Base-by-base conservation (phyloP, 208 protist species). In the Leishmania major region DNA sequence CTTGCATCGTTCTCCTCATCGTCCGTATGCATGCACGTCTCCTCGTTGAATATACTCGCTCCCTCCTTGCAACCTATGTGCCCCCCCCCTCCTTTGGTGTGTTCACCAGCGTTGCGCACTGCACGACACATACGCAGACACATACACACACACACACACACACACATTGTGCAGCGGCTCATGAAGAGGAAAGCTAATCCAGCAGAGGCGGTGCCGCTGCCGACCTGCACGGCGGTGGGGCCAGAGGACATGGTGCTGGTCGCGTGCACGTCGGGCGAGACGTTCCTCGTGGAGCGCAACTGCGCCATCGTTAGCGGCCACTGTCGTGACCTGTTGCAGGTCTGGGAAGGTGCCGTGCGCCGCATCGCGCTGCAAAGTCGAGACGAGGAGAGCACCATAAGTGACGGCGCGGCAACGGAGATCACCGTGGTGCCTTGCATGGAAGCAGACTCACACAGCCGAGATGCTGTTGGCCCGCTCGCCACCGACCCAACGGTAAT, bases 271-370 rank as follows among this genome's bases (percentile, higher is more conserved):
- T 84, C 87, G 71, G 91, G 89, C 4, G 82, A 88, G n/a, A 31
- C 72, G 1, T 91, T 88, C 49, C 66, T 94, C 37, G 81, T 95
- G 2, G 92, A 95, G 80, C 86, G 92, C 59, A 96, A 96, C 85
- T 95, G 91, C 67, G 91, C 90, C 0, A 82, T 88, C 10, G 85
- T 94, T 31, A 96, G 93, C 84, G 71, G 45, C 0, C 82, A 78
- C 60, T 94, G 88, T 67, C 85, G 77, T 25, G 78, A 85, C 6
- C 47, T 73, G 49, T 62, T 91, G 72, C 64, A 86, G 31, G 17
- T 82, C n/a, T 85, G 87, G 84, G 79, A 84, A 43, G 70, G 47
- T 19, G 70, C 85, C 6, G 64, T 85, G 51, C 70, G 64, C 3
- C 78, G 73, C 28, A 25, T 28, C 1, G 62, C 31, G 31, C 22